These are phyloP conservation scores for Blastobotrys serpentis DNA, from an alignment of 1,139 yeast species.

Conservation along the genomic window DNA sequence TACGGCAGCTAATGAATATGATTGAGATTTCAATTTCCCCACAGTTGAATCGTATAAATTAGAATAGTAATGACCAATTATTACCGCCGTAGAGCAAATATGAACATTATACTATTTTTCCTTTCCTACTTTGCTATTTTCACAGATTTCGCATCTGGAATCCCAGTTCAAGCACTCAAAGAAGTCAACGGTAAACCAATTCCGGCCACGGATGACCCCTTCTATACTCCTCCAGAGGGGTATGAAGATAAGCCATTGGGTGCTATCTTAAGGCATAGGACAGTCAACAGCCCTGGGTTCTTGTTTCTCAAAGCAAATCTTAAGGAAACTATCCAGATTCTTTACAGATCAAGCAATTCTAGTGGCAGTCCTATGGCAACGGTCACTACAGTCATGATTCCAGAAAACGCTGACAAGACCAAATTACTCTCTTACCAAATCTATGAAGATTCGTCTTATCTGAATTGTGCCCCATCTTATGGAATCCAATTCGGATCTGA, in stretches of 20 bases:
- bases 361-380: slow-evolving; percentile 29
- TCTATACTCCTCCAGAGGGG: slow-evolving; percentile 28
- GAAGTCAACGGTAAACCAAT: slow-evolving; percentile 33
- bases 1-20: no score
- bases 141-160: not conserved
- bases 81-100: no score
- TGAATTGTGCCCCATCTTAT: slow-evolving; percentile 36
- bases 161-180: slow-evolving; percentile 21
- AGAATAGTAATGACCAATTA: no score
- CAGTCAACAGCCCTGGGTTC: slow-evolving; percentile 17
- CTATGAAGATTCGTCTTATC: slow-evolving; percentile 32
- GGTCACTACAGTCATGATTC: slow-evolving; percentile 33
- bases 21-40: no score
- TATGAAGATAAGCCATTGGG: slow-evolving; percentile 22
- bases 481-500: slow-evolving; percentile 21
- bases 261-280: slow-evolving; percentile 21
- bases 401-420: slow-evolving; percentile 21
- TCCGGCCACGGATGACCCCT: slow-evolving; percentile 26
- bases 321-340: slow-evolving; percentile 25
- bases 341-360: slow-evolving; percentile 30
- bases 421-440: slow-evolving; percentile 32
- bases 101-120: not conserved
- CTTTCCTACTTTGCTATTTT: not conserved
- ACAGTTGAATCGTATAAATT: no score
- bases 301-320: slow-evolving; percentile 4